Conservation (phyloP, 352 stramenopile species). For the Pythium oligandrum region DNA sequence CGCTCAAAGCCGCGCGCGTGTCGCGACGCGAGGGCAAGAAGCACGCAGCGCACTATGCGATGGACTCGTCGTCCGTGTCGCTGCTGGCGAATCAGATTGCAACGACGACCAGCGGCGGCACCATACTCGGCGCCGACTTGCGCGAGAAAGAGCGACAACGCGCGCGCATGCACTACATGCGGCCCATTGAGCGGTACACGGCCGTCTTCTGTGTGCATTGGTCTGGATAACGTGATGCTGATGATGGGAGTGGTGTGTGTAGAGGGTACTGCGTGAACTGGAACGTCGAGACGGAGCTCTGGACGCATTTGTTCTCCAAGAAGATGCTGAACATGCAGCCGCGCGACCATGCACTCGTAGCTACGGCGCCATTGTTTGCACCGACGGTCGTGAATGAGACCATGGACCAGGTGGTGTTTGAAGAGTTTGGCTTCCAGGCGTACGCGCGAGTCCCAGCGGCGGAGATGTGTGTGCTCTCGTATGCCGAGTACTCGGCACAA, state of each 20-base stretch:
- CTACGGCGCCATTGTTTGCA: constrained; percentile 53
- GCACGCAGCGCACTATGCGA: neutral
- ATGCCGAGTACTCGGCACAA: constrained; percentile 25
- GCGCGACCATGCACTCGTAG: constrained; percentile 44
- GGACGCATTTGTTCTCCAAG: constrained; percentile 42
- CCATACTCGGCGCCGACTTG: constrained; percentile 43
- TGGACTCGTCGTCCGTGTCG: neutral
- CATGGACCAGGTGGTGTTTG: constrained; percentile 82
- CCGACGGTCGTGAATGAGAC: constrained; percentile 51
- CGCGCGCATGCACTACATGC: constrained; percentile 16
- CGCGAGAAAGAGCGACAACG: constrained; percentile 48
- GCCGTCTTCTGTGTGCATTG: constrained; percentile 3
- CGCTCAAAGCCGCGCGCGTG: constrained; percentile 59
- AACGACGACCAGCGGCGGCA: constrained; percentile 14
- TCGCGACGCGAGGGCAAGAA: neutral
- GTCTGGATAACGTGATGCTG: neutral
- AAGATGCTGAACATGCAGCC: constrained; percentile 49
- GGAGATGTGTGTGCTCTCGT: constrained; percentile 64
- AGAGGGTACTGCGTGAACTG: constrained; percentile 82
- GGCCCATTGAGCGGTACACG: constrained; percentile 18
- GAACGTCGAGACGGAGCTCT: constrained; percentile 70
- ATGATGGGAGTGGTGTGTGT: neutral
- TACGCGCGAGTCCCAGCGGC: constrained; percentile 45
- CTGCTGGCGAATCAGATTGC: constrained; percentile 55
- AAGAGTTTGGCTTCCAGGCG: constrained; percentile 58